phyloP scores from a whole-genome alignment of 345 rosid species.

The Euphorbia pulcherrima region DNA sequence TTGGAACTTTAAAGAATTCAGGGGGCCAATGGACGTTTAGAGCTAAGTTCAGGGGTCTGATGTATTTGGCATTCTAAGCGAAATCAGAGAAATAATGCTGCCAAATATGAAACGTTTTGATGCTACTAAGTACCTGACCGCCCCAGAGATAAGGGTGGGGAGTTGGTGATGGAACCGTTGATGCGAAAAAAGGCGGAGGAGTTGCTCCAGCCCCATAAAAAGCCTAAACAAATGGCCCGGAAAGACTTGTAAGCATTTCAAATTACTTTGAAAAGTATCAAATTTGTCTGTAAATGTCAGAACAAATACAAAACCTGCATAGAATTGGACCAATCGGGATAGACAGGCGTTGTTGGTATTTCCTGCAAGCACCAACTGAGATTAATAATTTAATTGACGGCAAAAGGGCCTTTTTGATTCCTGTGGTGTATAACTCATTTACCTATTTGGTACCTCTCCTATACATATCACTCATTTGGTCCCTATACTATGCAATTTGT shows the following conservation, averaged over 20 bases:
- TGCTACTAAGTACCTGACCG: conserved; percentile 58
- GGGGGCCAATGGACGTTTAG: no score
- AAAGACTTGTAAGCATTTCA: conserved; percentile 21
- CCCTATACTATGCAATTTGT: no score
- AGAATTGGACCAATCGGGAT: conserved; percentile 85
- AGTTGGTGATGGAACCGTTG: conserved; percentile 78
- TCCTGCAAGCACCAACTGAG: conserved; percentile 43
- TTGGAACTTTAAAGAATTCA: no score
- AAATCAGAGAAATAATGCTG: background rate
- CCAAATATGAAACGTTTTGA: background rate
- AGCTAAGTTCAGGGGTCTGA: no score
- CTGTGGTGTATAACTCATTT: no score
- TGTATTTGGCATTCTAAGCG: no score
- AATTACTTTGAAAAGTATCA: conserved; percentile 4
- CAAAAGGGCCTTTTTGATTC: no score
- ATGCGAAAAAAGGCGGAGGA: conserved; percentile 72
- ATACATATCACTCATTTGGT: no score
- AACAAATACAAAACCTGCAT: conserved; percentile 75
- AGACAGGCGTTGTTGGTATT: conserved; percentile 52
- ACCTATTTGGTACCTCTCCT: no score
- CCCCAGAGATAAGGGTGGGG: conserved; percentile 92
- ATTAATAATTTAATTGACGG: background rate
- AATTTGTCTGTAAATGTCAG: conserved; percentile 7
- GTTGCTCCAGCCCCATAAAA: conserved; percentile 86
- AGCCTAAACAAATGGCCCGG: conserved; percentile 56